Evolutionary conservation across 1,284 basidiomycete species (phyloP).

Genomic region (Schizophyllum amplum): DNA sequence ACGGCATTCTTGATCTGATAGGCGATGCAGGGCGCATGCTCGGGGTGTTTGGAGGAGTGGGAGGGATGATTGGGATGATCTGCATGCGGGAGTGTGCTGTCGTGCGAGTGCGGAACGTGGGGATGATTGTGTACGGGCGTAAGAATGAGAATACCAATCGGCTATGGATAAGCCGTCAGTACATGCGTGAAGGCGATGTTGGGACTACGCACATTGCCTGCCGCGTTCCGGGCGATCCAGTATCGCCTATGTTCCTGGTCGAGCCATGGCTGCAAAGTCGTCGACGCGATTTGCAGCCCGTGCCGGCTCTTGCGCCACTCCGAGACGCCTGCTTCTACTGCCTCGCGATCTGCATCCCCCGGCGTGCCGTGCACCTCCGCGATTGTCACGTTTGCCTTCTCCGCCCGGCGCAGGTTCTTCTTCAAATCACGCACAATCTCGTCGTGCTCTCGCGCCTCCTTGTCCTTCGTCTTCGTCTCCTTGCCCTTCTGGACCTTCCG

Average conservation of each 20-base stretch:
- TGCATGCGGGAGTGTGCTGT: neutral
- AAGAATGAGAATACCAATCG: constrained; percentile 34
- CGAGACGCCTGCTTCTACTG: constrained; percentile 30
- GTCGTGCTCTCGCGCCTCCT: constrained; percentile 21
- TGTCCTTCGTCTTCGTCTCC: constrained; percentile 19
- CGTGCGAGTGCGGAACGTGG: constrained; percentile 2
- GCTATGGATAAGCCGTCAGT: constrained; percentile 12
- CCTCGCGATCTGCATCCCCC: constrained; percentile 24
- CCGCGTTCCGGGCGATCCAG: constrained; percentile 29
- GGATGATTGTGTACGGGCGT: constrained; percentile 24
- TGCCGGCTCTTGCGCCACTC: constrained; percentile 30
- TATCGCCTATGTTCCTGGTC: constrained; percentile 35
- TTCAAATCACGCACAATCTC: constrained; percentile 33
- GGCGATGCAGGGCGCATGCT: constrained; percentile 11
- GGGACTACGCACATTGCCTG: constrained; percentile 13
- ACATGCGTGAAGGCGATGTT: neutral
- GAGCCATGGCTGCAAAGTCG: constrained; percentile 34
- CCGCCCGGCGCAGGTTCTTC: constrained; percentile 35
- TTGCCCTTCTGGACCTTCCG: neutral
- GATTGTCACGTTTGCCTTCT: constrained; percentile 28
- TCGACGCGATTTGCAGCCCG: constrained; percentile 35
- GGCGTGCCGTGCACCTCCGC: constrained; percentile 25
- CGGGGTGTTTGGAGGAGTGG: neutral
- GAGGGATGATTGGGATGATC: neutral
- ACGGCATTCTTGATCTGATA: constrained; percentile 41